These are phyloP conservation scores for Angomonas deanei DNA, from an alignment of 208 protist species.

Conservation along the genomic window DNA sequence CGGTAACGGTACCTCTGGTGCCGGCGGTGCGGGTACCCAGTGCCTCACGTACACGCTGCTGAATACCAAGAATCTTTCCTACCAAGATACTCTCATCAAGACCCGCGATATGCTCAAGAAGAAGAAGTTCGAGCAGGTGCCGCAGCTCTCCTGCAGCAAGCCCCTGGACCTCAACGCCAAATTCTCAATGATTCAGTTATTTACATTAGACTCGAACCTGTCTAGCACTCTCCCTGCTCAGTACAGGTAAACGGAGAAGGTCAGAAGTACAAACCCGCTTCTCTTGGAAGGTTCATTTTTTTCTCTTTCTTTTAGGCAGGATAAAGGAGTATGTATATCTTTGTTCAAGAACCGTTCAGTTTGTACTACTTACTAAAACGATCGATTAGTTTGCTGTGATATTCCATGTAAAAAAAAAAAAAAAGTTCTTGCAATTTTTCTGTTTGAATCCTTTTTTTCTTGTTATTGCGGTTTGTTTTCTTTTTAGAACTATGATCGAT, in stretches of 20 bases:
- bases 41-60: constrained; percentile 47
- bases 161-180: constrained; percentile 44
- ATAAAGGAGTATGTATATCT: too few species aligned
- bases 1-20: constrained; percentile 36
- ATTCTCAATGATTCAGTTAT: constrained; percentile 37
- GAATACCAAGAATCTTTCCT: constrained; percentile 37
- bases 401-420: background rate
- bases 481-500: too few species aligned
- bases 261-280: too few species aligned
- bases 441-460: too few species aligned
- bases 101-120: constrained; percentile 47
- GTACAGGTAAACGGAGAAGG: background rate
- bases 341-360: too few species aligned
- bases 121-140: constrained; percentile 59
- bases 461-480: too few species aligned
- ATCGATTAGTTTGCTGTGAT: background rate
- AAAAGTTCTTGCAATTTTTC: too few species aligned
- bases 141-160: constrained; percentile 66
- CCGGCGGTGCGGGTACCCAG: constrained; percentile 63
- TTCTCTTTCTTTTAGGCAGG: too few species aligned
- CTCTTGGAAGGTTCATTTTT: too few species aligned
- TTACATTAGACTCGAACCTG: constrained; percentile 23
- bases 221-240: constrained; percentile 17
- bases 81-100: constrained; percentile 43
- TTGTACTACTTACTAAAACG: background rate